A percentile compares a stretch with the other conserved stretches of the same genome.
Conservation (phyloP, 2,329 filamentous ascomycete species). For the Cladosporium sp. region DNA sequence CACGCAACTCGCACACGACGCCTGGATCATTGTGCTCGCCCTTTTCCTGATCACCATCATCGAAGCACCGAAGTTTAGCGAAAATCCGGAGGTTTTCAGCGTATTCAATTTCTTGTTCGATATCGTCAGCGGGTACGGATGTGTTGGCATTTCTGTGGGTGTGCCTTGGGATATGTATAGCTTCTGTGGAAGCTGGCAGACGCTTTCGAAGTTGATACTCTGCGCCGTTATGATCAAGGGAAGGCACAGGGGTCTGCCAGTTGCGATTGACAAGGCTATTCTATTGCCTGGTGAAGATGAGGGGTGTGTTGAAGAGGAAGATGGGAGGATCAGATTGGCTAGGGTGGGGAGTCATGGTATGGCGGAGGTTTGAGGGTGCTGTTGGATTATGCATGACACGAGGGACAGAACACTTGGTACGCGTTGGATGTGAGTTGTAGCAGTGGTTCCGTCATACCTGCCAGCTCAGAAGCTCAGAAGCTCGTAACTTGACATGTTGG, state of each 20-base stretch:
- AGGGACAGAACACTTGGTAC: too few species aligned
- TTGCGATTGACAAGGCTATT: conserved; percentile 49
- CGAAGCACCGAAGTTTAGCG: conserved; percentile 34
- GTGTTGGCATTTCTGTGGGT: conserved; percentile 45
- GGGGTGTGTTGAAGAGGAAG: conserved; percentile 34
- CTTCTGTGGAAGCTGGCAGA: conserved; percentile 47
- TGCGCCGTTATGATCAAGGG: conserved; percentile 55
- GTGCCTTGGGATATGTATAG: conserved; percentile 41
- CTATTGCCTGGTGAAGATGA: conserved; percentile 32
- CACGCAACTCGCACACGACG: conserved; percentile 44
- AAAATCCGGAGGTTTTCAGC: conserved; percentile 34
- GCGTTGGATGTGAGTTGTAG: too few species aligned
- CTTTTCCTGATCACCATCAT: conserved; percentile 45
- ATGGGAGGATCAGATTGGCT: conserved; percentile 24
- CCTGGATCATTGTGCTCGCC: conserved; percentile 43
- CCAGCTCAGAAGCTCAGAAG: too few species aligned
- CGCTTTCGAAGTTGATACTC: conserved; percentile 51
- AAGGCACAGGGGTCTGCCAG: conserved; percentile 52
- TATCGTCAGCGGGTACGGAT: conserved; percentile 38
- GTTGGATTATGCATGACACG: too few species aligned
- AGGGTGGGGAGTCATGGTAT: conserved; percentile 18
- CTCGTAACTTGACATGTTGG: too few species aligned
- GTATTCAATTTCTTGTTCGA: conserved; percentile 47
- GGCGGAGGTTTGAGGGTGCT: neutral
- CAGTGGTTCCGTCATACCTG: too few species aligned